Percentiles rank a stretch among this genome's conserved stretches.
phyloP scores from a whole-genome alignment of 2,329 filamentous ascomycete species.

The Fusarium sp. region DNA sequence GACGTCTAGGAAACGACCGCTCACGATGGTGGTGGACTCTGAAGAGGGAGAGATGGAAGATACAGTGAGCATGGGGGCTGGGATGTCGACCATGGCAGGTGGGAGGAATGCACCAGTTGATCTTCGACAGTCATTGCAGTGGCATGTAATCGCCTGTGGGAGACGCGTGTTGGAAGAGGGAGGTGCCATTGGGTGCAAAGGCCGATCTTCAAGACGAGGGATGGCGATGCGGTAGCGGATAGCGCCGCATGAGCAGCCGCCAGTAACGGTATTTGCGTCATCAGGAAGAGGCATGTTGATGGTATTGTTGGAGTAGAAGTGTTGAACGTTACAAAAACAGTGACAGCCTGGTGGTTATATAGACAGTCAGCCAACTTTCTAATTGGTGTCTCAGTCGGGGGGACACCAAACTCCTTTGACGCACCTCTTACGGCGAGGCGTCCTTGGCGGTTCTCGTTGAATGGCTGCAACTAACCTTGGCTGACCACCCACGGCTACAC shows the following conservation, averaged over 20 bases:
- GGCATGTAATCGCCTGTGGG: slow-evolving; percentile 33
- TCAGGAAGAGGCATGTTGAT: slow-evolving; percentile 36
- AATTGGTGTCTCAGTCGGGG: background rate
- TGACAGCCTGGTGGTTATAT: background rate
- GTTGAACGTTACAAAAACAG: background rate
- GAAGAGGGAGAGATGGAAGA: slow-evolving; percentile 26
- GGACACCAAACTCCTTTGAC: background rate
- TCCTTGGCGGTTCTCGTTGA: background rate
- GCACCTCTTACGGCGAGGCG: background rate
- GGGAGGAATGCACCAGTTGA: slow-evolving; percentile 23
- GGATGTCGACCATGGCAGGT: slow-evolving; percentile 14
- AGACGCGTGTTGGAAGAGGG: slow-evolving; percentile 20
- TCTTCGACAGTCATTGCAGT: slow-evolving; percentile 41
- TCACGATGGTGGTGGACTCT: slow-evolving; percentile 12
- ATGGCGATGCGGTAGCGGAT: slow-evolving; percentile 40
- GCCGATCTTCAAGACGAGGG: slow-evolving; percentile 21
- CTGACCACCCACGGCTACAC: background rate
- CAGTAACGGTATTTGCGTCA: slow-evolving; percentile 35
- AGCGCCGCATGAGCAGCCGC: slow-evolving; percentile 42
- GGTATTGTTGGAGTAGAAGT: background rate
- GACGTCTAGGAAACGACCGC: slow-evolving; percentile 32
- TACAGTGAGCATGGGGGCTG: slow-evolving; percentile 33
- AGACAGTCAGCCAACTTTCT: background rate
- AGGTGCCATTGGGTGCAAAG: slow-evolving; percentile 15
- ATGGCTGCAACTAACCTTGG: background rate